These are phyloP conservation scores for Aspergillus bertholletiae DNA, from an alignment of 495 filamentous ascomycete species.

Conservation along the genomic window DNA sequence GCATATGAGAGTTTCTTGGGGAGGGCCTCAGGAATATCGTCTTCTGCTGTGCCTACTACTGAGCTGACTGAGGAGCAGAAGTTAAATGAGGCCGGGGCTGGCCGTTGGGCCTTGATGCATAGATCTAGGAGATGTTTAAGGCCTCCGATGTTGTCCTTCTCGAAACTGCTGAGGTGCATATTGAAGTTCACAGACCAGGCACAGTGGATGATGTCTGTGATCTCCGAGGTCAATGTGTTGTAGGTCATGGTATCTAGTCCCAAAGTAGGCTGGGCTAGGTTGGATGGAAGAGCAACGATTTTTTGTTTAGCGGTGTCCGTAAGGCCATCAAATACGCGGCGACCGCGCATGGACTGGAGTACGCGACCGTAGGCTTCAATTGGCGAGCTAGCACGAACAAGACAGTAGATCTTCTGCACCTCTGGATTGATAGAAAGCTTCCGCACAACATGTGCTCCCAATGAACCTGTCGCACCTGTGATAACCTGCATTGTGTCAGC, in stretches of 20 bases:
- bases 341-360: conserved; percentile 40
- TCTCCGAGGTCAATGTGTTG: conserved; percentile 31
- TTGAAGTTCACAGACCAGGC: conserved; percentile 75
- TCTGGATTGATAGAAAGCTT: conserved; percentile 16
- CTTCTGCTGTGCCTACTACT: conserved; percentile 27
- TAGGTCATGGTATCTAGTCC: conserved; percentile 40
- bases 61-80: conserved; percentile 62
- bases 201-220: conserved; percentile 56
- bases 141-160: conserved; percentile 50
- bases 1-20: conserved; percentile 46
- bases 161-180: conserved; percentile 55
- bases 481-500: conserved; percentile 13
- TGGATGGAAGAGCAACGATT: conserved; percentile 36
- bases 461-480: conserved; percentile 24
- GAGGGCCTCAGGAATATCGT: conserved; percentile 44
- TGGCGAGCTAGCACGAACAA: conserved; percentile 48
- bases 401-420: conserved; percentile 48
- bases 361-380: conserved; percentile 47
- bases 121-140: conserved; percentile 54
- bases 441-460: conserved; percentile 21
- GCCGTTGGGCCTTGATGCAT: conserved; percentile 33
- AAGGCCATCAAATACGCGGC: conserved; percentile 22
- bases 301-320: conserved; percentile 23
- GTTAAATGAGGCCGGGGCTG: conserved; percentile 35
- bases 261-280: conserved; percentile 36